Conservation (phyloP, 345 rosid genomes). For the Alliaria petiolata region DNA sequence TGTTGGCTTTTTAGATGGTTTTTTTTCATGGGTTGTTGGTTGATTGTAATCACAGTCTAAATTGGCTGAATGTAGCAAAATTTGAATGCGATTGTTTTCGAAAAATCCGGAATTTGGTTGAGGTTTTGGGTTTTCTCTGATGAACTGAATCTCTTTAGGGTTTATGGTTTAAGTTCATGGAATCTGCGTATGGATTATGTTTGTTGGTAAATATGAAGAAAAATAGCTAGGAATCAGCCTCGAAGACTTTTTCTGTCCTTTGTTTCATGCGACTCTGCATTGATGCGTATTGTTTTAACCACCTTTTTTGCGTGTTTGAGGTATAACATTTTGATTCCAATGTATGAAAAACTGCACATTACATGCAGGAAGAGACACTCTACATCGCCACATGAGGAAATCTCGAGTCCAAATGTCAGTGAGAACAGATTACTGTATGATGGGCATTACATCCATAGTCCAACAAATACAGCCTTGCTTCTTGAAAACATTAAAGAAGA, state of each 20-base stretch:
- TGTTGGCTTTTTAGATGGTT: not conserved
- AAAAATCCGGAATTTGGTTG: not conserved
- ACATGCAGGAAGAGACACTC: conserved; percentile 76
- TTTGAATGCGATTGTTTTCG: not conserved
- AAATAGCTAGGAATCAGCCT: not conserved
- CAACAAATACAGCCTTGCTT: conserved; percentile 81
- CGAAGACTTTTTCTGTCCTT: not conserved
- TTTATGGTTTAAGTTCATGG: not conserved
- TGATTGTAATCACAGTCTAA: not conserved
- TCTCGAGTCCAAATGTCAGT: conserved; percentile 46
- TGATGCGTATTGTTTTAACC: not conserved
- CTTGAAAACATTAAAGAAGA: conserved; percentile 94
- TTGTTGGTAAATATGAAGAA: not conserved
- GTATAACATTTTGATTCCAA: not conserved
- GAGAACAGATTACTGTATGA: conserved; percentile 69
- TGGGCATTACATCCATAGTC: conserved; percentile 83
- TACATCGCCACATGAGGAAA: conserved; percentile 52
- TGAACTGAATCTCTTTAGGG: not conserved
- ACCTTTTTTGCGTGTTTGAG: conserved; percentile 2
- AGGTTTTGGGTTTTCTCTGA: not conserved
- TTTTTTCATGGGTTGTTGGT: not conserved
- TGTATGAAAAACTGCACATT: conserved; percentile 7
- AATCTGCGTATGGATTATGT: not conserved
- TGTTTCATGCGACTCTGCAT: not conserved
- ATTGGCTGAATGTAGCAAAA: not conserved